Evolutionary conservation across 2,329 filamentous ascomycete genomes (phyloP), one percentile per base, ranked within the genome.

Genomic region (Meredithiella fracta): DNA sequence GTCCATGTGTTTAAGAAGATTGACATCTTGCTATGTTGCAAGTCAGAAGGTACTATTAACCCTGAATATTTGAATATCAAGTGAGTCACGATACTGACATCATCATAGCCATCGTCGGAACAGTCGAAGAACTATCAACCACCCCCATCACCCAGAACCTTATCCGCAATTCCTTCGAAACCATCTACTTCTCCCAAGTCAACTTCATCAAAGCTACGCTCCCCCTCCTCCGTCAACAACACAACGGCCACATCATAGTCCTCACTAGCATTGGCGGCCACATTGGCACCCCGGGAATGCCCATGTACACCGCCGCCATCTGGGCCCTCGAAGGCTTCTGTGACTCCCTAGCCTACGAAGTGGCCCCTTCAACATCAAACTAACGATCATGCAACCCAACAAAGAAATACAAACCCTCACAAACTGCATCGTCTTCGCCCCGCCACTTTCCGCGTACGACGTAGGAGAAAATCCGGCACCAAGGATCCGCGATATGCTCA

Each of bases 261-360:
- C 76, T 97, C 52, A 92, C 88, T 5, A 91, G 88, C 60, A 89
- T 94, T 59, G 90, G 87, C 38, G 90, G 88, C 2, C 91, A 96
- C 68, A 83, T 97, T 59, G 91, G 90, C 37, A 96, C 90, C 0
- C 92, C 92, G 0, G 89, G 90, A 1, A 79, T 97, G 70, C 79
- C 87, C 56, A 86, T 94, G 73, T 92, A 94, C 67, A 92, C 89
- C 61, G 88, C 91, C 17, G 86, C 89, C 14, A 90, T 89, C 38
- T 96, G 91, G 89, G 92, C 89, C 1, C 77, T 96, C 37, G 92
- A 97, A 69, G 92, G 91, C 17, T 96, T 92, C 67, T 96, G 90
- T 70, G 91, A 97, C 69, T 88, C 87, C 59, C 76, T 98, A 23
- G 90, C 91, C 1, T 98, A 96, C 69, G 92, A 98, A 69, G 85